Conservation (phyloP, 2,329 filamentous ascomycete genomes). For the Colletotrichum orchidophilum region DNA sequence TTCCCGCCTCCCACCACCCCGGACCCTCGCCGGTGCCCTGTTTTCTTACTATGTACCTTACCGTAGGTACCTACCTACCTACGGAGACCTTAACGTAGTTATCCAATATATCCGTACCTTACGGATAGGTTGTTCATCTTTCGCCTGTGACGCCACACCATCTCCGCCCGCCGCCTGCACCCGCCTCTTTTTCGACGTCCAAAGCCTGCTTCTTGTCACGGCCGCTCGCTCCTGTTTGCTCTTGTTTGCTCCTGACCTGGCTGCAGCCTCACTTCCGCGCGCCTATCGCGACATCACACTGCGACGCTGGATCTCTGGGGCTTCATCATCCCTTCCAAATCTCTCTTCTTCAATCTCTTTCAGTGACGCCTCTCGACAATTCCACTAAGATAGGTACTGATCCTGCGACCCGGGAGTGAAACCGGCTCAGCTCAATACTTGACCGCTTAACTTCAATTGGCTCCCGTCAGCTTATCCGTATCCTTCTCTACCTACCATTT, state of each 20-base stretch:
- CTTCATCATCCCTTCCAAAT: not conserved
- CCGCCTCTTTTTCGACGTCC: constrained; percentile 3
- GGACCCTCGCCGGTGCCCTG: no score
- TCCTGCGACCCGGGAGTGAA: constrained; percentile 2
- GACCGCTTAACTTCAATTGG: constrained; percentile 2
- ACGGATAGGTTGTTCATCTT: no score
- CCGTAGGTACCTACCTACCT: no score
- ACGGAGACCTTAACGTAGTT: no score
- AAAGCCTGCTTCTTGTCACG: not conserved
- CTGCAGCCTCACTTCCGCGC: not conserved
- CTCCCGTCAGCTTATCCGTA: not conserved
- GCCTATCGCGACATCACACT: not conserved
- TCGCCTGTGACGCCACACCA: constrained; percentile 2
- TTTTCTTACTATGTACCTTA: no score
- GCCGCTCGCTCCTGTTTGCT: not conserved
- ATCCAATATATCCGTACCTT: no score
- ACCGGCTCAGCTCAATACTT: not conserved
- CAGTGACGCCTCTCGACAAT: not conserved
- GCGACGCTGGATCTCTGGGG: not conserved
- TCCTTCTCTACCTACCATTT: not conserved
- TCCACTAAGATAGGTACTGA: not conserved
- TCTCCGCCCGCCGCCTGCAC: not conserved
- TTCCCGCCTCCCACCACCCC: no score
- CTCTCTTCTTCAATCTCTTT: not conserved
- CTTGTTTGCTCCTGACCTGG: not conserved